Evolutionary conservation across 495 filamentous ascomycete genomes (phyloP).

Genomic region (Podospora conica): DNA sequence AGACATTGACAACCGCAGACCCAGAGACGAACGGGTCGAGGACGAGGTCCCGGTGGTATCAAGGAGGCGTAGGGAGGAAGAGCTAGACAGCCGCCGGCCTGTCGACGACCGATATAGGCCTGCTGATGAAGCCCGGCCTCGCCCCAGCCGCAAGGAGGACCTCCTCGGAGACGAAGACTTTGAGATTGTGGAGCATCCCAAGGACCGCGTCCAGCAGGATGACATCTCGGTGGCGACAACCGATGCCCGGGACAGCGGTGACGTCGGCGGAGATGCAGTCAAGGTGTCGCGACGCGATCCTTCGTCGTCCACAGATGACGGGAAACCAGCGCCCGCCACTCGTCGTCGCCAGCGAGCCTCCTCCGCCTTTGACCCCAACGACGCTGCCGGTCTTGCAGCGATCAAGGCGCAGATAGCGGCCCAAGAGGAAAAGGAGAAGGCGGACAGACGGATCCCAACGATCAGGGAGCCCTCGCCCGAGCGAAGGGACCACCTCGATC

Average conservation of each 20-base stretch:
- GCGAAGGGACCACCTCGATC: conserved; percentile 17
- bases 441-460: conserved; percentile 14
- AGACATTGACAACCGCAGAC: conserved; percentile 5
- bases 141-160: conserved; percentile 20
- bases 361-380: conserved; percentile 45
- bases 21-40: neutral
- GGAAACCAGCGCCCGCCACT: conserved; percentile 10
- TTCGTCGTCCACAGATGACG: conserved; percentile 21
- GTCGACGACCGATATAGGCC: conserved; percentile 13
- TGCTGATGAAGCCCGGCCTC: conserved; percentile 22
- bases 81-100: neutral
- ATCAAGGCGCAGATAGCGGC: conserved; percentile 43
- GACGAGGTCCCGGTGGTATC: neutral
- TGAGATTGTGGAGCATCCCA: conserved; percentile 33
- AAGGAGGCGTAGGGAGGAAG: conserved; percentile 20
- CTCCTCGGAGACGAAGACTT: conserved; percentile 31
- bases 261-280: conserved; percentile 14
- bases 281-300: conserved; percentile 15
- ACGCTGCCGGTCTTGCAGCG: conserved; percentile 40
- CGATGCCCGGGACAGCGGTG: conserved; percentile 19
- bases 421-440: conserved; percentile 29
- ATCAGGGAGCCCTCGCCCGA: conserved; percentile 28
- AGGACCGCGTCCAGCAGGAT: conserved; percentile 24
- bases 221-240: conserved; percentile 16
- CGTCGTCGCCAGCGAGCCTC: conserved; percentile 32